Percentiles rank a stretch among this genome's conserved stretches.
phyloP scores from a whole-genome alignment of 441 rosid species.

The Croton laevigatus region DNA sequence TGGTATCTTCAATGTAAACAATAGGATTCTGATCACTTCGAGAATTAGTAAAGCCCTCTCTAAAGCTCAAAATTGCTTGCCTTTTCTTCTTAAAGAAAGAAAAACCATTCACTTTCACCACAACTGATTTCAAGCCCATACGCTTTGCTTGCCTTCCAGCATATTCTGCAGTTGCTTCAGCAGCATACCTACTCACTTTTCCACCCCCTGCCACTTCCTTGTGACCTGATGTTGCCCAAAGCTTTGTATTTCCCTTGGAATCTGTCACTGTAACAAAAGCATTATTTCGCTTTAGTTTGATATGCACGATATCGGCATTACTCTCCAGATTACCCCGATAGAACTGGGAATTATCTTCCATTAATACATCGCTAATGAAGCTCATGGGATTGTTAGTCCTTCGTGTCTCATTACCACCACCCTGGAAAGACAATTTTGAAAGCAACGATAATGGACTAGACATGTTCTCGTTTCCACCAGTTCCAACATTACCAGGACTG shows the following conservation, averaged over 20 bases:
- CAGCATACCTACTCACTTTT: conserved; percentile 54
- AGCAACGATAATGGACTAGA: conserved; percentile 31
- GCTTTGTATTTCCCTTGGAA: conserved; percentile 64
- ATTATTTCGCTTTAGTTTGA: conserved; percentile 64
- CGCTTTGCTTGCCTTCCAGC: conserved; percentile 60
- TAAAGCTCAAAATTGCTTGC: conserved; percentile 68
- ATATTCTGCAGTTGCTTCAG: conserved; percentile 86
- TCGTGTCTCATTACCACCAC: conserved; percentile 25
- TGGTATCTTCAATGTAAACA: conserved; percentile 70
- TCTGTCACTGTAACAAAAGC: conserved; percentile 72
- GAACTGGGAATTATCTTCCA: conserved; percentile 34
- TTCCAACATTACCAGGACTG: too few species aligned
- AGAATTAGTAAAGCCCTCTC: conserved; percentile 56
- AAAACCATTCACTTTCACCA: conserved; percentile 77
- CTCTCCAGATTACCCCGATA: conserved; percentile 36
- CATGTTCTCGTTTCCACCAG: conserved; percentile 19
- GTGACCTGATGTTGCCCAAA: conserved; percentile 55
- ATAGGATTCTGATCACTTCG: conserved; percentile 48
- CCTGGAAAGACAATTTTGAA: conserved; percentile 32
- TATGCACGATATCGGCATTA: conserved; percentile 62
- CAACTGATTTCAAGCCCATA: conserved; percentile 71
- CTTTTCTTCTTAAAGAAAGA: conserved; percentile 70
- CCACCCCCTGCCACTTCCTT: conserved; percentile 57
- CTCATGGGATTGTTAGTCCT: conserved; percentile 39
- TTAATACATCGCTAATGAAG: conserved; percentile 41